Evolutionary conservation across 106 monocot genomes (phyloP).

Genomic region (Apostasia ramifera): DNA sequence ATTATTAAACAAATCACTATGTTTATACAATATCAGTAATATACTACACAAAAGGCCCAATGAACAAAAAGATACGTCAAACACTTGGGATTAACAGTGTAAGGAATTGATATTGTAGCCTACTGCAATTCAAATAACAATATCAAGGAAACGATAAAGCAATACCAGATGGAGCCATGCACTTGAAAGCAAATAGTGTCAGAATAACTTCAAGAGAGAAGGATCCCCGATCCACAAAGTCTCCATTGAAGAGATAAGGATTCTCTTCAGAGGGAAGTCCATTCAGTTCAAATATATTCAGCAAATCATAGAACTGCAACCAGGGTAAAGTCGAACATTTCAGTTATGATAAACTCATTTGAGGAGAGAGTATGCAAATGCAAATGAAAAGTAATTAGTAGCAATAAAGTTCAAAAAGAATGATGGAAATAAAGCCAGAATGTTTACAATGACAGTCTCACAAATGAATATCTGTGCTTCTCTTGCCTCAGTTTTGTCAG

Average conservation of each 20-base stretch:
- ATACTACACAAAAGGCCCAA: too few relatives aligned
- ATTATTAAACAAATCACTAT: too few relatives aligned
- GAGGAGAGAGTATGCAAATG: not conserved
- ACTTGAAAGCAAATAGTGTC: constrained; percentile 92
- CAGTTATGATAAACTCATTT: constrained; percentile 2
- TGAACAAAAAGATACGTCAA: too few relatives aligned
- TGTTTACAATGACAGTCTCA: too few relatives aligned
- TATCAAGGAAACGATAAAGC: not conserved
- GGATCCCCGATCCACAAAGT: constrained; percentile 96
- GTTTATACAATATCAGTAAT: too few relatives aligned
- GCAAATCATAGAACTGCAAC: constrained; percentile 86
- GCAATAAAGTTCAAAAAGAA: not conserved
- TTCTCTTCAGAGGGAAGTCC: constrained; percentile 96
- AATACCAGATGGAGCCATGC: constrained; percentile 88
- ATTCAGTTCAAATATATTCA: constrained; percentile 96
- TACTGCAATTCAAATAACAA: not conserved
- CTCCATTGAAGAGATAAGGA: constrained; percentile 98
- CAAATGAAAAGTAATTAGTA: not conserved
- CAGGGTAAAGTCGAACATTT: constrained; percentile 8
- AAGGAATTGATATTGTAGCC: too few relatives aligned
- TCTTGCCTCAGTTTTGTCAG: too few relatives aligned
- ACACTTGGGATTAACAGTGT: too few relatives aligned
- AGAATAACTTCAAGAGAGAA: constrained; percentile 98
- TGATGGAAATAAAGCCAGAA: not conserved
- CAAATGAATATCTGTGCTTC: too few relatives aligned